Percentiles rank a stretch among this genome's conserved stretches.
Evolutionary conservation across 2,329 filamentous ascomycete genomes (phyloP).

Genomic region (Neofusicoccum laricinum): DNA sequence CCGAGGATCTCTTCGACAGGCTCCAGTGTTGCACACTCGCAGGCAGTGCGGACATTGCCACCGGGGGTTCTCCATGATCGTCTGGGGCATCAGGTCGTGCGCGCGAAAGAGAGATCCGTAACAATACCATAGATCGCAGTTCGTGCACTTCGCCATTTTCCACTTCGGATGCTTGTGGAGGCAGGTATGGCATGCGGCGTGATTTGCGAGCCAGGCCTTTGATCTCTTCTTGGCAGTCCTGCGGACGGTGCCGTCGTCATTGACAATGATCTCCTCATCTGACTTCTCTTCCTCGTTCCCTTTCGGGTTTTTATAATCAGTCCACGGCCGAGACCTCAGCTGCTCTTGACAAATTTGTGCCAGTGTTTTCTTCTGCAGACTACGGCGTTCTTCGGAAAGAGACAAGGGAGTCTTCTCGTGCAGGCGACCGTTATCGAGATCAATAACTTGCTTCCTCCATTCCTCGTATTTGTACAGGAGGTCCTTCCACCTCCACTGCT

Average conservation of each 20-base stretch:
- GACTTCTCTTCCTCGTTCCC: constrained; percentile 43
- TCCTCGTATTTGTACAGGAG: constrained; percentile 73
- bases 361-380: constrained; percentile 70
- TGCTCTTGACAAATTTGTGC: constrained; percentile 95
- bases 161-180: constrained; percentile 75
- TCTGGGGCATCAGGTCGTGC: constrained; percentile 84
- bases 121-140: constrained; percentile 77
- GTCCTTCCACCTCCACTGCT: constrained; percentile 86
- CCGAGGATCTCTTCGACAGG: constrained; percentile 67
- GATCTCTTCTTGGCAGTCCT: constrained; percentile 62
- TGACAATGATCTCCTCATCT: constrained; percentile 56
- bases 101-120: constrained; percentile 91
- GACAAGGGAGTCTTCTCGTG: constrained; percentile 65
- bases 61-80: constrained; percentile 72
- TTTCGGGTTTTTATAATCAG: constrained; percentile 68
- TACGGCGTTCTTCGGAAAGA: constrained; percentile 66
- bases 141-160: constrained; percentile 78
- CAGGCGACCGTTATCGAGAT: constrained; percentile 66
- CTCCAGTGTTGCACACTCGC: constrained; percentile 81
- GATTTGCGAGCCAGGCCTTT: constrained; percentile 49
- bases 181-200: constrained; percentile 75
- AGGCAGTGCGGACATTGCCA: constrained; percentile 90
- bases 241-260: constrained; percentile 62
- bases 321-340: constrained; percentile 73
- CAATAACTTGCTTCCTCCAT: constrained; percentile 77